Percentiles rank a stretch among this genome's conserved stretches.
These are phyloP conservation scores for Linderina pennispora DNA, from an alignment of 192 early-diverging fungal genomes.

Conservation along the genomic window DNA sequence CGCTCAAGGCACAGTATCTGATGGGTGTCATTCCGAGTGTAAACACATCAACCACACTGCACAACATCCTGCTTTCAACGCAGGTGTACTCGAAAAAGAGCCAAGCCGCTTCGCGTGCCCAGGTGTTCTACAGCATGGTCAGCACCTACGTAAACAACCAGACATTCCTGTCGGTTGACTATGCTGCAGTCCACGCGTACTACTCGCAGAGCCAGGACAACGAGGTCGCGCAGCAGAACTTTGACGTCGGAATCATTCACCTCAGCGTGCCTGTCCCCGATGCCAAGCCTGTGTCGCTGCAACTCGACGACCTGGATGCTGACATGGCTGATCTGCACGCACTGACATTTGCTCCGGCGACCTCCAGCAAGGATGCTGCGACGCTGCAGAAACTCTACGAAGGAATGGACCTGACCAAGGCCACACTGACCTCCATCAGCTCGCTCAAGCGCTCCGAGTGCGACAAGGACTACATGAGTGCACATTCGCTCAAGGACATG, in stretches of 20 bases:
- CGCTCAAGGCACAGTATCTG: constrained; percentile 31
- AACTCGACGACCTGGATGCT: constrained; percentile 30
- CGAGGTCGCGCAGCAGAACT: constrained; percentile 29
- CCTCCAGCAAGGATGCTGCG: constrained; percentile 22
- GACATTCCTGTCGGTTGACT: constrained; percentile 32
- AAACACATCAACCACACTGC: constrained; percentile 31
- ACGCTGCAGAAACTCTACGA: constrained; percentile 27
- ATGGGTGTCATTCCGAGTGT: constrained; percentile 35
- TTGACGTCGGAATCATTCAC: constrained; percentile 39
- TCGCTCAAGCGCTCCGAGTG: constrained; percentile 26
- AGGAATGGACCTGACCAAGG: constrained; percentile 38
- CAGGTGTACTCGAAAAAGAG: constrained; percentile 18
- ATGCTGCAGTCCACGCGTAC: constrained; percentile 35
- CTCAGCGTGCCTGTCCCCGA: constrained; percentile 21
- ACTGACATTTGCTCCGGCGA: constrained; percentile 20
- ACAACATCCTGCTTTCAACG: constrained; percentile 36
- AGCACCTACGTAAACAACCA: constrained; percentile 33
- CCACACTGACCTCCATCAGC: constrained; percentile 11
- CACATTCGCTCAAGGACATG: constrained; percentile 32
- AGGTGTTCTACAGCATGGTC: constrained; percentile 33
- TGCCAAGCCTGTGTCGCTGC: constrained; percentile 13
- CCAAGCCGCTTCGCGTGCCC: constrained; percentile 25
- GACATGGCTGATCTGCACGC: constrained; percentile 12
- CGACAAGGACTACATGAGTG: constrained; percentile 21
- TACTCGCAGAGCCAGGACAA: constrained; percentile 39